phyloP scores from a whole-genome alignment of 805 yeast genomes.

The Ogataea kodamae region DNA sequence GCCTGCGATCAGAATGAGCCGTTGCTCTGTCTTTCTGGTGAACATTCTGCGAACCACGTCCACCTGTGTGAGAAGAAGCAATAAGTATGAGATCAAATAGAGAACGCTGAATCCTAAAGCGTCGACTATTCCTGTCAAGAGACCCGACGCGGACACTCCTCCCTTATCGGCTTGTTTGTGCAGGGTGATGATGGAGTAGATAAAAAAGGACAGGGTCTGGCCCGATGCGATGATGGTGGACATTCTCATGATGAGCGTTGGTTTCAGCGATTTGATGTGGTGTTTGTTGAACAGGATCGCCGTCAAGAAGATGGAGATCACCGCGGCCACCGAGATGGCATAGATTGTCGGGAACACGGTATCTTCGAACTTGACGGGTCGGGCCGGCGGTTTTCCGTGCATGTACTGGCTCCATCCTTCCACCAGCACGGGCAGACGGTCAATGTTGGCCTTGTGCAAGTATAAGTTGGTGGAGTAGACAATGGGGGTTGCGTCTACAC shows the following conservation, averaged over 20 bases:
- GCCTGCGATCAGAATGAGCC: constrained; percentile 60
- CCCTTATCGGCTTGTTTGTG: constrained; percentile 46
- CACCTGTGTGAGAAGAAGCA: constrained; percentile 65
- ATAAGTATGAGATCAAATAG: constrained; percentile 53
- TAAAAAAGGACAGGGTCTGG: constrained; percentile 50
- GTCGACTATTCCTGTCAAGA: constrained; percentile 43
- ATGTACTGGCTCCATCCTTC: constrained; percentile 49
- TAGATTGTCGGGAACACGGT: constrained; percentile 61
- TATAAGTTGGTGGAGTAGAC: constrained; percentile 20
- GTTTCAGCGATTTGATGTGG: constrained; percentile 46
- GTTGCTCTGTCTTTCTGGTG: constrained; percentile 63
- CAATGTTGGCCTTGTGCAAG: constrained; percentile 19
- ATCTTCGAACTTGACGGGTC: constrained; percentile 38
- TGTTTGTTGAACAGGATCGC: constrained; percentile 62
- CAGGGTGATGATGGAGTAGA: constrained; percentile 44
- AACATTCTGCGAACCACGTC: constrained; percentile 68
- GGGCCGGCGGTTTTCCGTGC: constrained; percentile 31
- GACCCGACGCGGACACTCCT: constrained; percentile 39
- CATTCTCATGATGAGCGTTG: constrained; percentile 47
- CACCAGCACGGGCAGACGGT: constrained; percentile 40
- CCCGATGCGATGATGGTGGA: constrained; percentile 53
- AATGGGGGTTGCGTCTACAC: constrained; percentile 21
- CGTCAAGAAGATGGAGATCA: constrained; percentile 60
- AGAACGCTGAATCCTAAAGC: constrained; percentile 48
- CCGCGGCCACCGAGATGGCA: constrained; percentile 60